Evolutionary conservation across 2,329 filamentous ascomycete species (phyloP), one percentile per base, ranked within the genome.

Genomic region (Neoarthrinium moseri): DNA sequence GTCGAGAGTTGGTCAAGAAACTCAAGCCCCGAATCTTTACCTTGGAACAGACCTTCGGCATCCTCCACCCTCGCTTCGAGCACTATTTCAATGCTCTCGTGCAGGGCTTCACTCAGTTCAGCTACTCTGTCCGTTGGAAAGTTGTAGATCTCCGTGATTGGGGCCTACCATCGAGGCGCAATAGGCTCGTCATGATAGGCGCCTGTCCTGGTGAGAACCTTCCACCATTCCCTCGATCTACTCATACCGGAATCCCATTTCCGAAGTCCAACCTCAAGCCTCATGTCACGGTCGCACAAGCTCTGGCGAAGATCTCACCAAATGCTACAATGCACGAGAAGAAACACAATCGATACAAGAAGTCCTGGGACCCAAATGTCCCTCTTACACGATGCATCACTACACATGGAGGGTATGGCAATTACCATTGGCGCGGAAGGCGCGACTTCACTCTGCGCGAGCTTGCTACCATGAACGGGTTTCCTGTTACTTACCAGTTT

Each of bases 11-110:
- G 0, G 66, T 92, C 1, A 64, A 74, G 5, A 75, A 76, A 27
- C 62, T 77, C 0, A 77, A 74, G 0, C 89, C 90, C 0, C 75
- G 89, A 0, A 59, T 94, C 0, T 77, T 89, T 2, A 95, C 89
- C 0, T 68, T 95, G 1, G 90, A 95, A 56, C 86, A 95, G 58
- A 91, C 89, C 0, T 83, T 81, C 43, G 89, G 88, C 0, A 74
- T 95, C 1, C 62, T 78, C 0, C 69, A 73, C 18, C 65, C 75
- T 0, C 64, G 71, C 1, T 81, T 84, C 45, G 62, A 67, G 10
- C 64, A 69, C 0, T 83, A 78, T 43, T 84, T 91, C 37, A 70
- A 76, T 30, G 66, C 72, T 0, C 63, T 91, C 0, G 68, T 94
- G 3, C 68, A 75, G 21, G 80, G 83, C 24, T 83, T 91, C 43